Evolutionary conservation across 768 basidiomycete species (phyloP).

Genomic region (Lentinula aciculospora): DNA sequence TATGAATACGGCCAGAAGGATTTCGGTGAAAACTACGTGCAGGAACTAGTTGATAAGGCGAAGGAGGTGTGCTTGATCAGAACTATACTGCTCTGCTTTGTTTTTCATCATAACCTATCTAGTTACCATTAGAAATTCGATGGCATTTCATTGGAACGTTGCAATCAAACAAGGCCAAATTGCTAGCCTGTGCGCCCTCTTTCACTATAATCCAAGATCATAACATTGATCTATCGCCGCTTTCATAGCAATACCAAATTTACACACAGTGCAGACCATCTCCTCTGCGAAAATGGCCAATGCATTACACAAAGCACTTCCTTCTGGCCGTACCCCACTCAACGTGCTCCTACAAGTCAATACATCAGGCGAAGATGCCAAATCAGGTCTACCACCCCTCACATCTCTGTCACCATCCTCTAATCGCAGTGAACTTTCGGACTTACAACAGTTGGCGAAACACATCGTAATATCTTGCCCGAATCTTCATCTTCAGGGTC

Average conservation of each 20-base stretch:
- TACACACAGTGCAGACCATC: conserved; percentile 83
- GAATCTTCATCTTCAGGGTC: conserved; percentile 66
- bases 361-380: conserved; percentile 87
- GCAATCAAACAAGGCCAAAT: conserved; percentile 91
- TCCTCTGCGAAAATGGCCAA: conserved; percentile 77
- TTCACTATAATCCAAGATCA: not conserved
- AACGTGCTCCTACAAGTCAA: conserved; percentile 91
- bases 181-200: conserved; percentile 61
- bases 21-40: conserved; percentile 98
- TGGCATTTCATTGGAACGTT: conserved; percentile 98
- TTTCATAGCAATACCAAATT: conserved; percentile 73
- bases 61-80: conserved; percentile 39
- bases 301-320: conserved; percentile 70
- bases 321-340: conserved; percentile 55
- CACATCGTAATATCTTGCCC: conserved; percentile 74
- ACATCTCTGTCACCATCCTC: conserved; percentile 13
- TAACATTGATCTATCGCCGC: not conserved
- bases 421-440: conserved; percentile 23
- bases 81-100: not conserved
- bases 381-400: conserved; percentile 79
- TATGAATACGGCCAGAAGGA: conserved; percentile 79
- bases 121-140: conserved; percentile 85
- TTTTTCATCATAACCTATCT: conserved; percentile 3
- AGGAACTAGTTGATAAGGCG: conserved; percentile 88
- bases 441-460: conserved; percentile 60